phyloP scores from a whole-genome alignment of 108 stramenopile genomes.

The Parietichytrium sp. region DNA sequence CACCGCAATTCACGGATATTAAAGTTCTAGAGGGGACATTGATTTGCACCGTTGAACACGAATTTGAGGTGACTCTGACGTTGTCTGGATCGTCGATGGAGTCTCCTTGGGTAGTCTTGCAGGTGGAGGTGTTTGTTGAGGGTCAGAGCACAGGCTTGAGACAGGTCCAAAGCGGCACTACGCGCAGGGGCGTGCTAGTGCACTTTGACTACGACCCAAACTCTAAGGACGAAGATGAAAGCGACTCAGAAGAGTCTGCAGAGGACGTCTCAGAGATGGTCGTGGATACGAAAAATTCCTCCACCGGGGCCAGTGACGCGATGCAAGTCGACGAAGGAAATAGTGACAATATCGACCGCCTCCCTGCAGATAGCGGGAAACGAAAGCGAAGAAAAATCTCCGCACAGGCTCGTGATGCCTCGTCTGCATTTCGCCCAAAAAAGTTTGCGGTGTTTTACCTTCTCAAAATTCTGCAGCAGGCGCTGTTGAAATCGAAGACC shows the following conservation, averaged over 20 bases:
- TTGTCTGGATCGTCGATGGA: conserved; percentile 2
- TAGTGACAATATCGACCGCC: neutral
- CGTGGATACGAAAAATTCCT: too few relatives aligned
- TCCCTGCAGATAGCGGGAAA: too few relatives aligned
- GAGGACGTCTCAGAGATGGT: neutral
- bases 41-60: conserved; percentile 22
- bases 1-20: neutral
- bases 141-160: neutral
- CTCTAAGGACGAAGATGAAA: neutral
- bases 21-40: neutral
- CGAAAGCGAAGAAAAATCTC: too few relatives aligned
- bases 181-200: too few relatives aligned
- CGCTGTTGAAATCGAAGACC: neutral
- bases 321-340: neutral
- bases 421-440: conserved; percentile 20
- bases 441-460: conserved; percentile 21
- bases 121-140: conserved; percentile 2
- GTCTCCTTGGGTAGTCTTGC: conserved; percentile 11
- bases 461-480: neutral
- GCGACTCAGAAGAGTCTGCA: neutral
- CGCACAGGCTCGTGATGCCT: neutral
- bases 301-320: too few relatives aligned
- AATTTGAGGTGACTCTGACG: neutral
- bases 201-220: neutral
- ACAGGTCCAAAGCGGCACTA: too few relatives aligned